Conservation (phyloP, 2,329 filamentous ascomycete genomes). For the Diplodia intermedia region DNA sequence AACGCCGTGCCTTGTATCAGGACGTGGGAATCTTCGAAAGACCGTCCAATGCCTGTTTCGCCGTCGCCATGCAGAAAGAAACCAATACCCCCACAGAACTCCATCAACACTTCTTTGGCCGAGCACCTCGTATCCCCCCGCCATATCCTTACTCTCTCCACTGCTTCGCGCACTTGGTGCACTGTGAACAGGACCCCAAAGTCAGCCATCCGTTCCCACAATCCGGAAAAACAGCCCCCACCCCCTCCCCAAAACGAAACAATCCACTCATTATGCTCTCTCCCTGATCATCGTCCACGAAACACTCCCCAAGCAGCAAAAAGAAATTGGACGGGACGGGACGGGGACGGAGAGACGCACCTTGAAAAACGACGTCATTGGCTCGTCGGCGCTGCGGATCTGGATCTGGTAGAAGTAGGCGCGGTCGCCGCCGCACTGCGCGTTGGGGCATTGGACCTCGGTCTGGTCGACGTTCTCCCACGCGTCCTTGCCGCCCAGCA, state of each 20-base stretch:
- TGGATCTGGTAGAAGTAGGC: constrained; percentile 97
- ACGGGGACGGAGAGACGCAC: constrained; percentile 51
- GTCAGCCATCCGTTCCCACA: not conserved
- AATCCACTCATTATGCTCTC: not conserved
- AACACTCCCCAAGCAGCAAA: not conserved
- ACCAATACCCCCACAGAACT: not conserved
- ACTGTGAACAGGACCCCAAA: constrained; percentile 38
- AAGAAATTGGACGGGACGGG: not conserved
- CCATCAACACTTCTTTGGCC: not conserved
- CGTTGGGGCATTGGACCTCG: constrained; percentile 79
- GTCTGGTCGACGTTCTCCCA: constrained; percentile 93
- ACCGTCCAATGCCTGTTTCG: constrained; percentile 15
- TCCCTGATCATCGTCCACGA: not conserved
- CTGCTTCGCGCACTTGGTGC: constrained; percentile 53
- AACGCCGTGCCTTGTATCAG: constrained; percentile 19
- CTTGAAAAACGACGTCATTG: constrained; percentile 96
- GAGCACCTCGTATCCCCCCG: not conserved
- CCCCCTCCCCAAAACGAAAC: constrained; percentile 35
- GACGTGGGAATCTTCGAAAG: not conserved
- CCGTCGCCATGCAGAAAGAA: constrained; percentile 20
- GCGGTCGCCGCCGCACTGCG: constrained; percentile 79
- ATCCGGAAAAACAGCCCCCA: not conserved
- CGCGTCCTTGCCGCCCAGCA: constrained; percentile 84
- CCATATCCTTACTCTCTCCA: constrained; percentile 50
- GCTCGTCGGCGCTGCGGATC: constrained; percentile 97